Evolutionary conservation across 306 rosid genomes (phyloP), one percentile per base, ranked within the genome.

Genomic region (Glycine latifolia): DNA sequence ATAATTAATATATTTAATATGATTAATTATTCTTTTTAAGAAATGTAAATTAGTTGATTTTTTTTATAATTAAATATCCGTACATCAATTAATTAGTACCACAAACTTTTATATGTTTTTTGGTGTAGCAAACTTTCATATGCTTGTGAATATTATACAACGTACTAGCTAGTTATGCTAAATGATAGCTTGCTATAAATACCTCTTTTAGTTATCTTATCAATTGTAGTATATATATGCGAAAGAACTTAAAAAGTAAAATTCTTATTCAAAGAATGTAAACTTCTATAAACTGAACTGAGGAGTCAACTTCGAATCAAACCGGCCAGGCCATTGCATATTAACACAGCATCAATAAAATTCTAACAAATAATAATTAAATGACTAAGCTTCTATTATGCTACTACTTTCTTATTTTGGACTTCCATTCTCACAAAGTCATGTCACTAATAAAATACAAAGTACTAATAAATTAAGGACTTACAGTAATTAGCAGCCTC

Each of bases 271-370:
- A 55, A 56, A 47, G 66, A 74, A 74, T 67, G 78, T 47, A 76
- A 73, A 61, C 68, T 52, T 72, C 76, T 77, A 52, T 67, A 67
- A 62, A 73, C 52, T 61, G 61, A 62, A 55, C 50, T 52, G 15
- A 16, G 35, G 48, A 82, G 93, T 91, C 91, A 90, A 87, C 89
- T 81, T 75, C 77, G 89, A 87, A 91, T 88, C 75, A 54, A 60
- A 62, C 68, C 67, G 67, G 8, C 67, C 31, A 2, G 31, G 31
- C 31, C 67, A 85, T 69, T 67, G 62, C 74, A 77, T 60, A 26
- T 15, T 20, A 71, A 62, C 5, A 46, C 2, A 35, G 33, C 26
- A 39, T 76, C n/a, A 58, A 26, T 26, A 26, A 54, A 52, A 65
- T 62, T 31, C 46, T 12, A 35, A 72, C 47, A 9, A 44, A 16